Base-by-base conservation (phyloP, 441 rosid genomes). In the Aleurites moluccanus region DNA sequence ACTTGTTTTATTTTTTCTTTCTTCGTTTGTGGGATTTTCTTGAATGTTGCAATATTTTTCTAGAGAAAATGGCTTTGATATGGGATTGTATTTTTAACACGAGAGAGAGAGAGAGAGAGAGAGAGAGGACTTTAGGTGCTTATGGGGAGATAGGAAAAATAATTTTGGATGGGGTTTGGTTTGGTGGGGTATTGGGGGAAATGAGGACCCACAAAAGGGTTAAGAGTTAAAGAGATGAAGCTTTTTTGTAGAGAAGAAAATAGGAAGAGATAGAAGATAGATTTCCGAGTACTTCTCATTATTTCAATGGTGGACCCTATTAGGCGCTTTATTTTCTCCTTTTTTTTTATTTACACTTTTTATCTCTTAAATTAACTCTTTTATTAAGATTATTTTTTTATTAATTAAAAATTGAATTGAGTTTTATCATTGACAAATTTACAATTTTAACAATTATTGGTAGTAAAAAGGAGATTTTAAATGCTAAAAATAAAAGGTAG, bases 231-330 rank as follows among this genome's bases (percentile, higher is more conserved):
- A 67, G n/a, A 21, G 33, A 27, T 21, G 77, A 72, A 40, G 53
- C 73, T 13, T 67, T 73, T 13, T 67, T 73, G 59, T 63, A 35
- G 62, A 67, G 79, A 75, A 23, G 59, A 27, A 11, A 23, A 30
- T n/a, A 25, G 30, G 20, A 63, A 25, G 3, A 64, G 47, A 28
- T 52, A 20, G 20, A 35, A 25, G 9, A 18, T 7, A 28, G 11
- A 16, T 9, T 38, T 50, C 72, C 72, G 75, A 21, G 14, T 33
- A 71, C 44, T 79, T 72, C 73, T 42, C 74, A 72, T 18, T n/a
- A 16, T 4, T 76, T 81, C 42, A 75, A 81, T 52, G 87, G 87
- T 77, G 64, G 75, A 77, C 70, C 83, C 77, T 59, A 33, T 52
- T 71, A 69, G 75, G 64, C 83, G 86, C 57, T 45, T 42, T 56